These are phyloP conservation scores for Cercospora beticola DNA, from an alignment of 2,329 filamentous ascomycete species.

Conservation along the genomic window DNA sequence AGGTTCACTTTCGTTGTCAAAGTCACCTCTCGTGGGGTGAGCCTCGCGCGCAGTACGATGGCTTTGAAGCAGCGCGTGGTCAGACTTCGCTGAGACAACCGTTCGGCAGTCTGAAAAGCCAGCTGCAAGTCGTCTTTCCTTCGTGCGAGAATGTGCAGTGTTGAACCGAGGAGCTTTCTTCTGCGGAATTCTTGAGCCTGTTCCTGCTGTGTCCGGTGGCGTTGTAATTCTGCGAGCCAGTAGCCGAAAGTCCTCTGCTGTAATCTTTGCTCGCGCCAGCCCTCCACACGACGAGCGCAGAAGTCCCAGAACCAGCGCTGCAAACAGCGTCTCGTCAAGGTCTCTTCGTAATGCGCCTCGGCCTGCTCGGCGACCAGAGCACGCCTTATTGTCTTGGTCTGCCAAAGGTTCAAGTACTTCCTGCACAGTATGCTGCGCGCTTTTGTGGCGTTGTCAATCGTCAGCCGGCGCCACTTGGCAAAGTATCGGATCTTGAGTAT, in stretches of 20 bases:
- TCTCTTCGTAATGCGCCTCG: constrained; percentile 29
- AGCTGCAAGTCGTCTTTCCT: constrained; percentile 1
- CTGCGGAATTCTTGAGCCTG: constrained; percentile 19
- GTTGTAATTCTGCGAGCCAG: constrained; percentile 13
- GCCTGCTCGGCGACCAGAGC: constrained; percentile 28
- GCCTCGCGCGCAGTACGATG: constrained; percentile 43
- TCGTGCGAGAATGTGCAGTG: not conserved
- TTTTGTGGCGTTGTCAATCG: constrained; percentile 58
- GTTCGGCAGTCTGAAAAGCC: constrained; percentile 7
- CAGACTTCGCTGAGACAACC: constrained; percentile 8
- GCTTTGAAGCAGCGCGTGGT: constrained; percentile 29
- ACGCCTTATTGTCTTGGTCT: constrained; percentile 40
- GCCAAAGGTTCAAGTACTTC: constrained; percentile 58
- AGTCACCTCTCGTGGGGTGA: constrained; percentile 44
- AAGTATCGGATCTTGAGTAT: constrained; percentile 68
- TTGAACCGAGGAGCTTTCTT: not conserved
- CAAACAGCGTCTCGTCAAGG: constrained; percentile 32
- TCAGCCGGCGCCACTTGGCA: constrained; percentile 67
- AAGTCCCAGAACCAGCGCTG: constrained; percentile 28
- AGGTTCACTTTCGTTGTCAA: constrained; percentile 48
- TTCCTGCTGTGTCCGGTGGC: constrained; percentile 4
- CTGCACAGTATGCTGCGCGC: constrained; percentile 53
- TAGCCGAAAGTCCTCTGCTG: constrained; percentile 20
- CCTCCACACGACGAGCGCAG: constrained; percentile 32
- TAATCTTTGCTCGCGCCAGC: constrained; percentile 36